Conservation (phyloP, 306 rosid genomes). For the Sophora flavescens region DNA sequence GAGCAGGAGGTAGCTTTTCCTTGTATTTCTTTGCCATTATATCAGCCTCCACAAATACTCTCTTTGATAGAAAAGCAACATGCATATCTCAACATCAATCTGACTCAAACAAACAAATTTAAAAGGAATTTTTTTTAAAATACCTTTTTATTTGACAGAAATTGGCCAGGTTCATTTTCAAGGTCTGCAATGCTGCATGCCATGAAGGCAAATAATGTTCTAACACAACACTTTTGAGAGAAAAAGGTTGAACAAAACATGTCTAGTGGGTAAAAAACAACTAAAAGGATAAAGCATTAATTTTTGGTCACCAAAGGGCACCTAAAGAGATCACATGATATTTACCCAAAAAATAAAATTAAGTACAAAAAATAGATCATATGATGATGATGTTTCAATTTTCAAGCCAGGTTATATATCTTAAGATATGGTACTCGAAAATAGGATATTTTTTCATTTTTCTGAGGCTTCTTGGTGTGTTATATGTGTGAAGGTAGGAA, state of each 20-base stretch:
- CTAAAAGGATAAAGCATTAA: not conserved
- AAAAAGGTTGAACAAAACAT: conserved; percentile 30
- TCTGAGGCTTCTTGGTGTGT: not conserved
- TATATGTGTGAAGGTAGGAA: not conserved
- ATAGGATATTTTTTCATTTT: not conserved
- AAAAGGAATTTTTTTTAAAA: not conserved
- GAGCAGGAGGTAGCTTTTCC: conserved; percentile 60
- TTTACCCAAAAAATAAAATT: too few relatives aligned
- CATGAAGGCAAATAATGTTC: conserved; percentile 29
- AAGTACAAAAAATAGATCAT: not conserved
- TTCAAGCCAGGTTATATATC: not conserved
- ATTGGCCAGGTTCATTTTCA: conserved; percentile 83
- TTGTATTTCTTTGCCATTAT: conserved; percentile 80
- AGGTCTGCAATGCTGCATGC: conserved; percentile 78
- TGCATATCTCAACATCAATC: conserved; percentile 29
- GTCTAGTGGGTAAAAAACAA: not conserved
- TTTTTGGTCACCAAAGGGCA: not conserved
- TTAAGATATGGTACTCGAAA: not conserved
- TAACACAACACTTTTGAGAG: conserved; percentile 1
- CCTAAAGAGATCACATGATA: not conserved
- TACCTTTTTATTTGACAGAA: conserved; percentile 76
- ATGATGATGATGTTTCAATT: not conserved
- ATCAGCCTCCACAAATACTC: conserved; percentile 79
- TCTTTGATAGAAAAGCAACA: conserved; percentile 45
- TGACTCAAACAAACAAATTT: not conserved